Evolutionary conservation across 2,329 filamentous ascomycete genomes (phyloP), one percentile per base, ranked within the genome.

Genomic region (Talaromyces sp.): DNA sequence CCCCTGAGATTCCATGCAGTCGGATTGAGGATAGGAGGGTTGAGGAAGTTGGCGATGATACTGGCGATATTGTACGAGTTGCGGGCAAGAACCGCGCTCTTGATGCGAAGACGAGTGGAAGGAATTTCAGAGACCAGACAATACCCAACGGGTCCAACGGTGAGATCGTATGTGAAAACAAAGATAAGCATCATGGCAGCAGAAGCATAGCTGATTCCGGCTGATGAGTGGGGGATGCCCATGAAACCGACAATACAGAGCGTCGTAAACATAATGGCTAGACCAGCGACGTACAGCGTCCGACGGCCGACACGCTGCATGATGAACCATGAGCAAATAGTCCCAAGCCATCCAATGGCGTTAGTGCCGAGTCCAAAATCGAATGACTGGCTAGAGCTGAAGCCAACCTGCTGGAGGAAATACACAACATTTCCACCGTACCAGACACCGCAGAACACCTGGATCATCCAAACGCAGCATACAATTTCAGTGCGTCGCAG

Each of bases 271-370:
- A 76, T 70, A 41, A 73, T 62, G 7, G 65, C 70, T 50, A 79
- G 63, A 0, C 75, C 75, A 6, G 58, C 72, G 4, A 81, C 54
- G 61, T 81, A 82, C 1, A 81, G 69, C 1, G 72, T 74, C 4
- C 80, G 75, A 7, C 80, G 74, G 10, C 79, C 78, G 33, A 79
- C 69, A 4, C 64, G 63, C 11, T 67, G 69, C 73, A 81, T 78
- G 11, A 80, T 67, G 49, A 77, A 76, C 84, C 84, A 86, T 2
- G 84, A 85, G 0, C 78, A 74, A 1, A 81, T 75, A 0, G 83
- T 86, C 3, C 84, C 84, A 5, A 84, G 72, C 65, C 84, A 81
- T 11, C 82, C 84, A 73, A 90, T 87, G 57, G 82, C 86, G 67
- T 89, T 89, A 73, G 88, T 84, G 47, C 87, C 88, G 62, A 90